Evolutionary conservation across 108 stramenopile genomes (phyloP).

Genomic region (Epithemia pelagica): DNA sequence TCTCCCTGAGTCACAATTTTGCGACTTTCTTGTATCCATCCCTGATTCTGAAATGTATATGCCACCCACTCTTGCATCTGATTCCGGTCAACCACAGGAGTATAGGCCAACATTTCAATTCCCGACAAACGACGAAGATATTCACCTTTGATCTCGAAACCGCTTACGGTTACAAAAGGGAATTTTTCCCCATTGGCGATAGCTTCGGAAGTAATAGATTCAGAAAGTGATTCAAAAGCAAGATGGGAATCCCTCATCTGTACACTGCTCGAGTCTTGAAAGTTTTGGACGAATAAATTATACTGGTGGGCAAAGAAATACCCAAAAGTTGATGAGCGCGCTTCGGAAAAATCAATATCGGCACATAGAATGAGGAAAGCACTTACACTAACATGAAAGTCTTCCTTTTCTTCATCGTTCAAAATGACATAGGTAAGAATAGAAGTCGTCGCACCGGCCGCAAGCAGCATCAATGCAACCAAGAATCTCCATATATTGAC

Average conservation of each 20-base stretch:
- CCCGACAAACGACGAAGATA: not conserved
- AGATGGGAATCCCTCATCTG: not conserved
- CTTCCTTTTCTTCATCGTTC: not conserved
- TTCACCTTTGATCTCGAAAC: slow-evolving; percentile 1
- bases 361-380: not conserved
- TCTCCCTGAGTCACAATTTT: not conserved
- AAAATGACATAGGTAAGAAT: not conserved
- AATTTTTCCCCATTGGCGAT: slow-evolving; percentile 1
- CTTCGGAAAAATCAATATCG: not conserved
- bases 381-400: not conserved
- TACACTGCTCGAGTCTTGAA: slow-evolving; percentile 1
- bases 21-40: not conserved
- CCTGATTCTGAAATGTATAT: not conserved
- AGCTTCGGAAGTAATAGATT: not conserved
- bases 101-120: not conserved
- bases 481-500: not conserved
- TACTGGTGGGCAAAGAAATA: too few species aligned
- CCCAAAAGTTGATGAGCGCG: not conserved
- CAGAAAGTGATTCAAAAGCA: not conserved
- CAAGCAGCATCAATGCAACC: not conserved
- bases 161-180: slow-evolving; percentile 11
- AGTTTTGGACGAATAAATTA: not conserved
- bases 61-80: not conserved
- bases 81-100: not conserved
- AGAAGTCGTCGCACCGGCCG: not conserved